Evolutionary conservation across 2,329 filamentous ascomycete genomes (phyloP), one percentile per base, ranked within the genome.

Genomic region (Paecilomyces niveus): DNA sequence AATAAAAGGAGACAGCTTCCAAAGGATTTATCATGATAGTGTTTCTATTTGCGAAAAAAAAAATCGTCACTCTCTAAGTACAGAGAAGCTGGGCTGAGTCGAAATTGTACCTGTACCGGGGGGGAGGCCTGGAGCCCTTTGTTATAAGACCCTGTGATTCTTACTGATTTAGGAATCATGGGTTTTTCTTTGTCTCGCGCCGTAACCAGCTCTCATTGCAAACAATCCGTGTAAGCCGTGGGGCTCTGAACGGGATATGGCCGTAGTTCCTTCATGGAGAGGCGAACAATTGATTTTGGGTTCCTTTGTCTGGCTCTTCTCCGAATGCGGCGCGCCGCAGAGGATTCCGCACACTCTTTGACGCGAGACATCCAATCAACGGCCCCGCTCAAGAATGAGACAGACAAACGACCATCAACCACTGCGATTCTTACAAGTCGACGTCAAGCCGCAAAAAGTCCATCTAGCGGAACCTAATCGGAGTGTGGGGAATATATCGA

Each of bases 251-350:
- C 51, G 53, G 32, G 32, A 35, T 52, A 29, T 35, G 29, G 45
- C 50, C 53, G 57, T 15, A n/a, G 21, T 52, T 26, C 45, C 52
- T 55, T 58, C 54, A 53, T 22, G 50, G 53, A 33, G 32, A 59
- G 51, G 52, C 58, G 57, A 62, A 58, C 62, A 61, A 65, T 65
- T 52, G 65, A 65, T 64, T 69, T 63, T 63, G 63, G 64, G 60
- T 70, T 68, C 59, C 70, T 73, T 74, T 73, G 68, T 72, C 67
- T 65, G 57, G 51, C n/a, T 15, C 58, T 54, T 57, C 57, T 56
- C 63, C 63, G 64, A 65, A 70, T 64, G 67, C 71, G 71, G 71
- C 63, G 64, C 64, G 54, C 65, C 68, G 63, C 64, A 63, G 49
- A 51, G 54, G 24, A 33, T 32, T 33, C 63, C 62, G 50, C n/a